Conservation (phyloP, 805 yeast genomes). For the Lipomyces chichibuensis region DNA sequence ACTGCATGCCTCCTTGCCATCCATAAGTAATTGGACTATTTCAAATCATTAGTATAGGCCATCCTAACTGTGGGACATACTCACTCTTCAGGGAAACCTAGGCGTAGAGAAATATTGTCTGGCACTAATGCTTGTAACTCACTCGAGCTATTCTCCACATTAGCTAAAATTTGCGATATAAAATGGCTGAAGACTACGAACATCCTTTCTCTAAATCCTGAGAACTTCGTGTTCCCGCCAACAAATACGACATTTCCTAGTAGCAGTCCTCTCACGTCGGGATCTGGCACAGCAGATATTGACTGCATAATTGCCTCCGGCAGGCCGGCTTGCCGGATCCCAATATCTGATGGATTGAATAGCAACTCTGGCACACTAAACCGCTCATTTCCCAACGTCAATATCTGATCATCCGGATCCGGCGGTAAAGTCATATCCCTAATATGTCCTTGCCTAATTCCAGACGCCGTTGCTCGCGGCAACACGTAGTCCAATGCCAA, state of each 20-base stretch:
- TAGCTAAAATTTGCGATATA: not conserved
- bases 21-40: constrained; percentile 51
- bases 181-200: constrained; percentile 1
- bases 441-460: constrained; percentile 63
- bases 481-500: constrained; percentile 53
- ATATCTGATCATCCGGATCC: constrained; percentile 53
- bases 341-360: constrained; percentile 82
- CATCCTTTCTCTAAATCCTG: constrained; percentile 68
- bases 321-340: constrained; percentile 77
- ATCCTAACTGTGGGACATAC: constrained; percentile 9
- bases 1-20: constrained; percentile 60
- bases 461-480: constrained; percentile 62
- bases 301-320: constrained; percentile 70
- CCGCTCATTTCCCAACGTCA: constrained; percentile 77
- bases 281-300: constrained; percentile 67
- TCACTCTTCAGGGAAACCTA: constrained; percentile 41
- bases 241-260: constrained; percentile 75
- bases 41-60: not conserved
- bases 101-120: constrained; percentile 39
- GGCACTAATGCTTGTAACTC: constrained; percentile 47
- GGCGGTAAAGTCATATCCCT: constrained; percentile 41
- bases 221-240: constrained; percentile 80
- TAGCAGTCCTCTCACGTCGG: constrained; percentile 63
- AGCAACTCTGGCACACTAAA: constrained; percentile 85
- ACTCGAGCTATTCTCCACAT: constrained; percentile 6